Conservation (phyloP, 2,329 filamentous ascomycete species). For the Magnaporthiopsis rhizophila region DNA sequence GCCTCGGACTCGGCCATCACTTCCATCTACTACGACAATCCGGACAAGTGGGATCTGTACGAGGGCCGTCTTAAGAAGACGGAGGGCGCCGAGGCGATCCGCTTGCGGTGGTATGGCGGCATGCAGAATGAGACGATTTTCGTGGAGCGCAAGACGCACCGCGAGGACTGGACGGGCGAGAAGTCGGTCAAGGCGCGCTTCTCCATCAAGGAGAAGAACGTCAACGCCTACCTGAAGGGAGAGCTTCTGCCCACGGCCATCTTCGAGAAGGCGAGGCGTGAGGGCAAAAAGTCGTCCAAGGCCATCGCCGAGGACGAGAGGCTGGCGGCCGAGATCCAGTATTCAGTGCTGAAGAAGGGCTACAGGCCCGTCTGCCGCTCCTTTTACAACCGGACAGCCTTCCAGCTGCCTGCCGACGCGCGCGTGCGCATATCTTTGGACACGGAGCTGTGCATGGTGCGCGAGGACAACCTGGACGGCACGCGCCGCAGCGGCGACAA, state of each 20-base stretch:
- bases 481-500: constrained; percentile 69
- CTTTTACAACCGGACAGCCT: constrained; percentile 97
- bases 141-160: constrained; percentile 94
- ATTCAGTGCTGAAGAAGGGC: constrained; percentile 78
- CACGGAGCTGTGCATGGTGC: constrained; percentile 88
- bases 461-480: constrained; percentile 91
- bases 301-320: constrained; percentile 88
- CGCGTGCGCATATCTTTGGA: constrained; percentile 94
- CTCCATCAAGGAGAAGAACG: constrained; percentile 90
- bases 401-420: constrained; percentile 93
- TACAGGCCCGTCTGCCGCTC: constrained; percentile 86
- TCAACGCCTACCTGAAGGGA: constrained; percentile 83
- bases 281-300: constrained; percentile 87
- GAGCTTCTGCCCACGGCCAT: constrained; percentile 76
- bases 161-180: constrained; percentile 98
- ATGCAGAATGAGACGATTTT: constrained; percentile 96
- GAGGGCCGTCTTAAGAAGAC: constrained; percentile 94
- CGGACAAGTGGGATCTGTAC: constrained; percentile 89
- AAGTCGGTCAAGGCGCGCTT: constrained; percentile 98
- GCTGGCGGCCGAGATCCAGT: constrained; percentile 86
- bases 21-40: constrained; percentile 97
- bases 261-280: constrained; percentile 95
- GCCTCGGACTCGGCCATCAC: constrained; percentile 87
- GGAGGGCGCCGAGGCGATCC: constrained; percentile 93
- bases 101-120: constrained; percentile 92